Conservation (phyloP, 345 rosid genomes). For the Gossypium thurberi region DNA sequence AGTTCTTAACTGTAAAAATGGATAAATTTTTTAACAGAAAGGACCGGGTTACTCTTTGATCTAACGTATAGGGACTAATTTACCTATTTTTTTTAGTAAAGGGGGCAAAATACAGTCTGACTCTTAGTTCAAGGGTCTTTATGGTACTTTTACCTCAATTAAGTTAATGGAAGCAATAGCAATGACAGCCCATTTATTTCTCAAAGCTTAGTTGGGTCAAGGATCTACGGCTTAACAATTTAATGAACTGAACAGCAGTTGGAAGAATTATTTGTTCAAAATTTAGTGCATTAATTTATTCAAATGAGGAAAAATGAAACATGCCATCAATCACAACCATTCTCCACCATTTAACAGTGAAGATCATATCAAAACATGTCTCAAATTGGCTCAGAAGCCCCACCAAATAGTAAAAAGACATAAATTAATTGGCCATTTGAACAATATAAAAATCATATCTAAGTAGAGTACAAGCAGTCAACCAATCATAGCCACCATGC, state of each 20-base stretch:
- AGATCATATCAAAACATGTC: neutral
- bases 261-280: neutral
- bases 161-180: neutral
- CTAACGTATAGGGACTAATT: too few relatives aligned
- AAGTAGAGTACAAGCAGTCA: neutral
- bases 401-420: neutral
- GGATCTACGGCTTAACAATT: neutral
- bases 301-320: neutral
- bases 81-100: too few relatives aligned
- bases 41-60: too few relatives aligned
- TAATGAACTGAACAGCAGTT: neutral
- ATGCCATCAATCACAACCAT: neutral
- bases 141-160: neutral
- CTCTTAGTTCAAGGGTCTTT: too few relatives aligned
- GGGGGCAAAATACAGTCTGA: fast-evolving
- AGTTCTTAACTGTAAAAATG: too few relatives aligned
- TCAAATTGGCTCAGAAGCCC: neutral
- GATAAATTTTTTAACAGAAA: too few relatives aligned
- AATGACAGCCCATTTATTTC: neutral
- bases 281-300: neutral
- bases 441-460: neutral
- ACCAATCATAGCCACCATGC: neutral
- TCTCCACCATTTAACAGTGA: neutral
- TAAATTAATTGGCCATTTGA: neutral
- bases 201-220: neutral